Evolutionary conservation across 1,284 basidiomycete species (phyloP), one percentile per base, ranked within the genome.

Genomic region (Schizophyllum amplum): DNA sequence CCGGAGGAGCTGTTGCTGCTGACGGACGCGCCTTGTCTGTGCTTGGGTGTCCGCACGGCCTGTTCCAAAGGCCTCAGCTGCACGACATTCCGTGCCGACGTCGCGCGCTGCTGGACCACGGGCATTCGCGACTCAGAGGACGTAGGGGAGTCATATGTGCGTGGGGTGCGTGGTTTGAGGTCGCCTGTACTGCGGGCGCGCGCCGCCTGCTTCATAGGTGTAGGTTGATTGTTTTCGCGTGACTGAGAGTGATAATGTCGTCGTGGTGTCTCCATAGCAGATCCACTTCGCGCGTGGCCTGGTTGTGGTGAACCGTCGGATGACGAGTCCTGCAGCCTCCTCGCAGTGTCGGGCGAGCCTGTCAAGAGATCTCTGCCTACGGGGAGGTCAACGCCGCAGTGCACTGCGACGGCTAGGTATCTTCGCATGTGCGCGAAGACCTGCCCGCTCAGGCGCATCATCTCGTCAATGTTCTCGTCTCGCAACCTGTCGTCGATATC

Each of bases 321-420:
- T 3, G 33, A 17, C 33, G 33, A 3, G 33, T 17, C 33, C 13
- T 17, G 33, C 33, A 42, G 33, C 33, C 17, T 42, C 13, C 33
- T 9, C 11, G 7, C 33, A 17, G 13, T 17, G 33, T 17, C 33
- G 33, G 74, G 71, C 51, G 74, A 69, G 52, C 61, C 65, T n/a
- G 66, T 66, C 26, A 69, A 66, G 24, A 71, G 72, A 51, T 65
- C 69, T 17, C 71, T 71, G 49, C 72, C 73, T 57, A 83, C 78
- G 0, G 86, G 87, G n/a, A 93, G 75, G 54, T 86, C 79, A 20
- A 95, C 73, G 13, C 91, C 93, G 67, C 85, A 92, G 59, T 92
- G 87, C 46, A 86, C 80, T 6, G 90, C 90, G 48, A 92, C 77
- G 2, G 82, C 79, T 51, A 90, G 69, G 67, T 90, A 88, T 13